Evolutionary conservation across 306 rosid species (phyloP).

Genomic region (Datisca glomerata): DNA sequence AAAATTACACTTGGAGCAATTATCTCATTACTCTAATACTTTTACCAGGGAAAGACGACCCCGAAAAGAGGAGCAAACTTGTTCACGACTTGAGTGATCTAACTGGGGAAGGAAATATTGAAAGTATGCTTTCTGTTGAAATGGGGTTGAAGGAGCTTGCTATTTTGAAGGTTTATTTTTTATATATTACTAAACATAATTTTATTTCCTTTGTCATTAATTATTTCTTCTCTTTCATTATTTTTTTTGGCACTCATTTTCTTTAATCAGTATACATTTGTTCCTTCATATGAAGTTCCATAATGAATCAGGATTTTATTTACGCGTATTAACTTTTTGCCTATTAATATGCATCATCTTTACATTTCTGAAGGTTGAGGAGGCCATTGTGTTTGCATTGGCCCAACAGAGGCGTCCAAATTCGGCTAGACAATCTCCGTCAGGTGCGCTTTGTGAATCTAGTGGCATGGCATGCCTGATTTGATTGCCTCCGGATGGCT

Average conservation of each 20-base stretch:
- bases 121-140: constrained; percentile 94
- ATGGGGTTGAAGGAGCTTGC: constrained; percentile 94
- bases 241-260: no score
- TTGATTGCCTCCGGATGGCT: constrained; percentile 5
- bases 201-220: constrained; percentile 1
- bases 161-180: constrained; percentile 64
- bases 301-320: no score
- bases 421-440: constrained; percentile 53
- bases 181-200: no score
- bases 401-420: constrained; percentile 79
- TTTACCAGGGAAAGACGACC: constrained; percentile 52
- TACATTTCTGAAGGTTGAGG: constrained; percentile 55
- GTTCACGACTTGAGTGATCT: constrained; percentile 75
- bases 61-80: constrained; percentile 58
- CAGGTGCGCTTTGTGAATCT: constrained; percentile 31
- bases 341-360: constrained; percentile 9
- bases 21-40: constrained; percentile 11
- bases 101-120: constrained; percentile 93
- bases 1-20: no score
- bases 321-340: no score
- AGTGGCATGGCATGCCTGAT: background rate
- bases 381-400: constrained; percentile 72
- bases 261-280: no score
- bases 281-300: no score
- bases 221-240: constrained; percentile 1